These are phyloP conservation scores for Stylonectria norvegica DNA, from an alignment of 2,329 filamentous ascomycete genomes.

Conservation along the genomic window DNA sequence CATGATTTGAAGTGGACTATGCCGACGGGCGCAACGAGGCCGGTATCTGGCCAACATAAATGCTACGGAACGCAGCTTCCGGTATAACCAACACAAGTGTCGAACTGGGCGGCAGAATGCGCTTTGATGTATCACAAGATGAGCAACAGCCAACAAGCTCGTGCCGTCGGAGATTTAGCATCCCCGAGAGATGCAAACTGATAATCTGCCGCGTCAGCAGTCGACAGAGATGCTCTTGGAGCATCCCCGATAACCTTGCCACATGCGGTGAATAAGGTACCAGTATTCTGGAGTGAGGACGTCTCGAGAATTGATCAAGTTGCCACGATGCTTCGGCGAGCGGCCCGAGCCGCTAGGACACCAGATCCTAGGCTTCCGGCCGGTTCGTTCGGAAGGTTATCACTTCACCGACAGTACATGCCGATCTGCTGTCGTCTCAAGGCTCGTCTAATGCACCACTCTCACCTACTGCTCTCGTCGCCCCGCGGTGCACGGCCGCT, in stretches of 20 bases:
- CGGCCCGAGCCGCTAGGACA: constrained; percentile 27
- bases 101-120: constrained; percentile 7
- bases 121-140: constrained; percentile 15
- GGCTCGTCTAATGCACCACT: constrained; percentile 10
- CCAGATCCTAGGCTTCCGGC: constrained; percentile 14
- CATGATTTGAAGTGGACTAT: constrained; percentile 7
- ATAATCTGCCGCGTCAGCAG: constrained; percentile 1
- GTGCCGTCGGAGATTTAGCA: constrained; percentile 13
- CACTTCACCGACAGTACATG: constrained; percentile 21
- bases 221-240: background rate
- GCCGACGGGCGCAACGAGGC: constrained; percentile 8
- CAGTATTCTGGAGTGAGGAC: too few species aligned
- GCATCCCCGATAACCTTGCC: constrained; percentile 4
- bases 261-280: too few species aligned
- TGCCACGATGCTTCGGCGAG: constrained; percentile 15
- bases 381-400: constrained; percentile 1
- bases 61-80: constrained; percentile 5
- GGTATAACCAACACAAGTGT: constrained; percentile 1
- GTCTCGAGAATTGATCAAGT: constrained; percentile 10
- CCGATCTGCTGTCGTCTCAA: constrained; percentile 9
- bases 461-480: constrained; percentile 5
- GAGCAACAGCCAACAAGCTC: constrained; percentile 14
- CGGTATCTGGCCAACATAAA: constrained; percentile 13
- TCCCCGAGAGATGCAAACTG: constrained; percentile 8
- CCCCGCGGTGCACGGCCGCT: constrained; percentile 18